Percentiles rank a stretch among this genome's conserved stretches.
phyloP scores from a whole-genome alignment of 352 stramenopile genomes.

The Blastocystis sp. region DNA sequence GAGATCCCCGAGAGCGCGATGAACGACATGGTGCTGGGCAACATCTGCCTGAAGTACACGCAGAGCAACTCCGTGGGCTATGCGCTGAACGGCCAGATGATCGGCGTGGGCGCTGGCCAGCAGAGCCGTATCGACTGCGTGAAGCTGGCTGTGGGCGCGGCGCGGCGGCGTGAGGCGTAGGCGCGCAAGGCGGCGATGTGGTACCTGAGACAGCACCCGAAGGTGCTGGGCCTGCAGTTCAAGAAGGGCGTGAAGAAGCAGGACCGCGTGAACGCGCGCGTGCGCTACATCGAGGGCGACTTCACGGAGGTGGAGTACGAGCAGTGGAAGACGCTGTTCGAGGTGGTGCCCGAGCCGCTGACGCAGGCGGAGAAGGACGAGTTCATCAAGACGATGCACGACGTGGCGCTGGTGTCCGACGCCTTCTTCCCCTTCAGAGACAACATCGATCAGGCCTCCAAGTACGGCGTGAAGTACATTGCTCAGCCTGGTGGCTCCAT shows the following conservation, averaged over 20 bases:
- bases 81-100: conserved; percentile 97
- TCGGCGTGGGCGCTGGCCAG: conserved; percentile 97
- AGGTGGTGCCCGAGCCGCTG: conserved; percentile 85
- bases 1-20: conserved; percentile 85
- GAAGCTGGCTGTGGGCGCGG: conserved; percentile 86
- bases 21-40: conserved; percentile 92
- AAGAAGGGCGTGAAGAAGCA: conserved; percentile 94
- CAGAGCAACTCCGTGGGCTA: conserved; percentile 98
- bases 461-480: conserved; percentile 92
- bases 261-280: conserved; percentile 96
- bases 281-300: conserved; percentile 99
- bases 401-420: conserved; percentile 92
- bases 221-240: conserved; percentile 90
- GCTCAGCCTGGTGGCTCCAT: conserved; percentile 89
- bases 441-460: conserved; percentile 78
- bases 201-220: conserved; percentile 95
- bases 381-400: conserved; percentile 78
- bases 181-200: conserved; percentile 92
- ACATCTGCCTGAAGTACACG: conserved; percentile 99
- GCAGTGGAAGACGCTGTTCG: conserved; percentile 91
- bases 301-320: conserved; percentile 90
- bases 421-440: conserved; percentile 99
- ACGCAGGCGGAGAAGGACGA: conserved; percentile 88
- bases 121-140: conserved; percentile 98
- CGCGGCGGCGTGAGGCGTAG: not conserved